Conservation (phyloP, 805 yeast genomes). For the Vanderwaltozyma polyspora region DNA sequence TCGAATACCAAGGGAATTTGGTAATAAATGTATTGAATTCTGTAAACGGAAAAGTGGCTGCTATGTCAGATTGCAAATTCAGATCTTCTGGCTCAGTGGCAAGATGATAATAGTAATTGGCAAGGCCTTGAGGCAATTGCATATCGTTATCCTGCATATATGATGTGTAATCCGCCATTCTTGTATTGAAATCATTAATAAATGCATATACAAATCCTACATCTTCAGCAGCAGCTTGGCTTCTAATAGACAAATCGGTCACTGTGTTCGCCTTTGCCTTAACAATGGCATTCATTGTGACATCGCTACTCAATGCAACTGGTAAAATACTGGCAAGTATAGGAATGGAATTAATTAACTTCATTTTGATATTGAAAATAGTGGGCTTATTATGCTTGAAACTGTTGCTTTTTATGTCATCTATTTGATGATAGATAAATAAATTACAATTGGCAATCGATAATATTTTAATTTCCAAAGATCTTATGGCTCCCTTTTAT, state of each 20-base stretch:
- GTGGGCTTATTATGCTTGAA: too few relatives aligned
- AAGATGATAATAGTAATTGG: conserved; percentile 26
- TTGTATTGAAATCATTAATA: conserved; percentile 22
- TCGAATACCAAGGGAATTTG: conserved; percentile 24
- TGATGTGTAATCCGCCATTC: conserved; percentile 25
- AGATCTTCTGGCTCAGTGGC: conserved; percentile 18
- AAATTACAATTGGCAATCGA: too few relatives aligned
- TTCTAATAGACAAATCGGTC: background rate
- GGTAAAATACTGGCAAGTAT: too few relatives aligned
- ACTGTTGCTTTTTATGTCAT: too few relatives aligned
- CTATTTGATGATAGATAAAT: too few relatives aligned
- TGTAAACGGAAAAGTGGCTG: conserved; percentile 27
- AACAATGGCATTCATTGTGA: background rate
- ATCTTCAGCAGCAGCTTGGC: conserved; percentile 29
- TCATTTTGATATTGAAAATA: too few relatives aligned
- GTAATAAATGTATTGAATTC: conserved; percentile 29
- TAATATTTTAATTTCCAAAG: too few relatives aligned
- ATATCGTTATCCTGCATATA: conserved; percentile 26
- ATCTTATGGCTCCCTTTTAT: too few relatives aligned
- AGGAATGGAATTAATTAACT: too few relatives aligned
- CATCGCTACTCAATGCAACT: too few relatives aligned
- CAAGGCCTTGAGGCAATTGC: conserved; percentile 27
- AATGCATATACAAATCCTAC: conserved; percentile 24
- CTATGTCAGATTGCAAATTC: conserved; percentile 19
- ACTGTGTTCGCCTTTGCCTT: background rate